Evolutionary conservation across 305 asterid genomes (phyloP).

Genomic region (Fraxinus ornus): DNA sequence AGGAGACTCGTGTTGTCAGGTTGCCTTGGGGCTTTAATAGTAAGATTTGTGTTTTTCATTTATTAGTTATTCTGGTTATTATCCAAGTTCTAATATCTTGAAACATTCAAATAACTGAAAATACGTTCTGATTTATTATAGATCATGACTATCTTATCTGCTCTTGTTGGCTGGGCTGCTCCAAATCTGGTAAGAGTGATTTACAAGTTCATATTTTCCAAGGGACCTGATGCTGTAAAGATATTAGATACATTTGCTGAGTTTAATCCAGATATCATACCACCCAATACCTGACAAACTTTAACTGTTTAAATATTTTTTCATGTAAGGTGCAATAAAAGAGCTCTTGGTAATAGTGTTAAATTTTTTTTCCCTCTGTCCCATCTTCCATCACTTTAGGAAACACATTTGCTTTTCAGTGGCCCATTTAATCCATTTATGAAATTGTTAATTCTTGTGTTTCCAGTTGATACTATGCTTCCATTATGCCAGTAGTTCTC

Average conservation of each 20-base stretch:
- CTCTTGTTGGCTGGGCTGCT: conserved; percentile 30
- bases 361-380: background rate
- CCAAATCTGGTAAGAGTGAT: conserved; percentile 26
- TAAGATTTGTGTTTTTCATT: conserved; percentile 11
- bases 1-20: conserved; percentile 20
- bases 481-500: background rate
- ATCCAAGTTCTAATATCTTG: background rate
- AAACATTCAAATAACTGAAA: background rate
- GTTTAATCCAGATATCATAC: background rate
- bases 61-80: background rate
- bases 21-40: conserved; percentile 23
- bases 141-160: conserved; percentile 29
- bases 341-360: background rate
- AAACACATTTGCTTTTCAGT: background rate
- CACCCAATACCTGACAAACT: background rate
- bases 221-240: background rate
- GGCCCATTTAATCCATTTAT: background rate
- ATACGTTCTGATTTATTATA: background rate
- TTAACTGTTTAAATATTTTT: background rate
- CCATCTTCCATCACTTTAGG: background rate
- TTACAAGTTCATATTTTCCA: background rate
- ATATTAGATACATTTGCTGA: background rate
- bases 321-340: background rate
- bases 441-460: background rate
- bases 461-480: background rate